phyloP scores from a whole-genome alignment of 2,329 filamentous ascomycete species.

The Pseudocercospora macadamiae region DNA sequence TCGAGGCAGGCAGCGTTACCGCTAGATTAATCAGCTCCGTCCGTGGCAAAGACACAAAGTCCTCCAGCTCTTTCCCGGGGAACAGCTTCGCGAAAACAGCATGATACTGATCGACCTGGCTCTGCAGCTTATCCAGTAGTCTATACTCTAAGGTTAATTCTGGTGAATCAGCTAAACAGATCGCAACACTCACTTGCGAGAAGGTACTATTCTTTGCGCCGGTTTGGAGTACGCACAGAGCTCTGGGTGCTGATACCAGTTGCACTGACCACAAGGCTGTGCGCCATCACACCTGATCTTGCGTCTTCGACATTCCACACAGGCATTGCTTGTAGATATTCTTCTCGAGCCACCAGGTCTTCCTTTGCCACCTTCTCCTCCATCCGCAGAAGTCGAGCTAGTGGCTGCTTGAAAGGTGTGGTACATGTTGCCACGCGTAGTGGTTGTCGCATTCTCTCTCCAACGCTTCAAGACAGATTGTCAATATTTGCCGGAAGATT shows the following conservation, averaged over 20 bases:
- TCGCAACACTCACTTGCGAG: slow-evolving; percentile 65
- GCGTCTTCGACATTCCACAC: slow-evolving; percentile 75
- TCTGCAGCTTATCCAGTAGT: slow-evolving; percentile 58
- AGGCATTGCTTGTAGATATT: slow-evolving; percentile 62
- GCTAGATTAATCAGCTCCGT: slow-evolving; percentile 52
- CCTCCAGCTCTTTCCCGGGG: slow-evolving; percentile 46
- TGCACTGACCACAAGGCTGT: slow-evolving; percentile 79
- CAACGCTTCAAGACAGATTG: background rate
- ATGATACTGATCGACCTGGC: slow-evolving; percentile 52
- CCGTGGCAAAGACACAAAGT: slow-evolving; percentile 43
- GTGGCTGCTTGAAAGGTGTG: slow-evolving; percentile 47
- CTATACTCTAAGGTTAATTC: slow-evolving; percentile 50
- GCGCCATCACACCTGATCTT: slow-evolving; percentile 85
- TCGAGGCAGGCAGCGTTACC: slow-evolving; percentile 45
- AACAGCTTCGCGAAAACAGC: slow-evolving; percentile 48
- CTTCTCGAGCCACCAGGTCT: slow-evolving; percentile 44
- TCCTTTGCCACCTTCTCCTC: slow-evolving; percentile 42
- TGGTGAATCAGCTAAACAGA: background rate
- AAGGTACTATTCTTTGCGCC: slow-evolving; percentile 73
- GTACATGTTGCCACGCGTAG: slow-evolving; percentile 41
- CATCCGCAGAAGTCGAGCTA: slow-evolving; percentile 38
- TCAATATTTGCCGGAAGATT: background rate
- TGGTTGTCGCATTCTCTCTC: slow-evolving; percentile 4
- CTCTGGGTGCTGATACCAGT: slow-evolving; percentile 79
- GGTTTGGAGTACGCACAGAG: slow-evolving; percentile 81